phyloP scores from a whole-genome alignment of 139 green algal species.

The Nannochloris sp. region DNA sequence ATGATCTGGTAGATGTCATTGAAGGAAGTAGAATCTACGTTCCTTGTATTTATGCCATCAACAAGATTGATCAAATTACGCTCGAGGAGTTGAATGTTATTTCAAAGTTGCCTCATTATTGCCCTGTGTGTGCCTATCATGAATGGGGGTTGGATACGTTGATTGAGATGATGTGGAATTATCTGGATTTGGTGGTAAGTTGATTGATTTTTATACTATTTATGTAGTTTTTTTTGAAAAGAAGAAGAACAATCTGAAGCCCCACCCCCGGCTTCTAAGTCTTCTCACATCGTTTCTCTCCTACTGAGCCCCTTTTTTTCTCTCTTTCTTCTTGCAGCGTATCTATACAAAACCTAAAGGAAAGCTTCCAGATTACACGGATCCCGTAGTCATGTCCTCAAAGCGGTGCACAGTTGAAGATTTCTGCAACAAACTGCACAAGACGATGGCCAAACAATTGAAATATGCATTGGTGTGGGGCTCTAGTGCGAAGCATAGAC shows the following conservation, averaged over 20 bases:
- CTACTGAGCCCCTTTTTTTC: no score
- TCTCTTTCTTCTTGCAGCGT: conserved; percentile 20
- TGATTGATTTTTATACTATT: no score
- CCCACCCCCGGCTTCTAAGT: no score
- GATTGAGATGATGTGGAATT: conserved; percentile 95
- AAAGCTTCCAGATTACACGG: conserved; percentile 93
- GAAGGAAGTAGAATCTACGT: conserved; percentile 94
- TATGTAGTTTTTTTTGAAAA: no score
- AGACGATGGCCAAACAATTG: conserved; percentile 87
- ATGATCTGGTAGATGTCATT: conserved; percentile 97
- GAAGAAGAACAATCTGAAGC: no score
- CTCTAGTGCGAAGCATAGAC: conserved; percentile 78
- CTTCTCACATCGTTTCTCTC: no score
- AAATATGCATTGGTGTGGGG: conserved; percentile 95
- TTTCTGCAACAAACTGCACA: conserved; percentile 58
- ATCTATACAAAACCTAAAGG: conserved; percentile 94
- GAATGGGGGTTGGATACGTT: conserved; percentile 91
- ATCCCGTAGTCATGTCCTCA: conserved; percentile 83
- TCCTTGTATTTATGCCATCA: conserved; percentile 93
- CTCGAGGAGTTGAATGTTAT: conserved; percentile 92
- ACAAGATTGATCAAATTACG: conserved; percentile 93
- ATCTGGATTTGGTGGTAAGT: conserved; percentile 85
- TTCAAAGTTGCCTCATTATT: conserved; percentile 91
- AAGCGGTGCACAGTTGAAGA: conserved; percentile 77
- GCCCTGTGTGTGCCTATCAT: conserved; percentile 83